Evolutionary conservation across 805 yeast species (phyloP).

Genomic region (Saccharomycopsis fibuligera): DNA sequence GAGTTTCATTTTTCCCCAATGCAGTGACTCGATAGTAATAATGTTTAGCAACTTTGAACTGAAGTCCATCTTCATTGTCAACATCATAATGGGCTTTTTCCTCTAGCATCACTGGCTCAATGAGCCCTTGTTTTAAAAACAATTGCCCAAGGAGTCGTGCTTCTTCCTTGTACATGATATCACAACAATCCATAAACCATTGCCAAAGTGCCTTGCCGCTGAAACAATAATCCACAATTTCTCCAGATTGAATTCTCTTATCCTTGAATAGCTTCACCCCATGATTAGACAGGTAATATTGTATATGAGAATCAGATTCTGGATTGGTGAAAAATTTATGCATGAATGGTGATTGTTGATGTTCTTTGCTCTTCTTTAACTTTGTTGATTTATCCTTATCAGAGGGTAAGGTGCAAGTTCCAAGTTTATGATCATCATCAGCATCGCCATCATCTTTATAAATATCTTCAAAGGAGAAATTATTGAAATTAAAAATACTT

Average conservation of each 20-base stretch:
- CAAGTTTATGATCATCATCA: neutral
- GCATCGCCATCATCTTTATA: slow-evolving; percentile 28
- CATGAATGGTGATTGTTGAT: slow-evolving; percentile 52
- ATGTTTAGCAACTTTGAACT: slow-evolving; percentile 32
- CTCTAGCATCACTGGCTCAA: slow-evolving; percentile 45
- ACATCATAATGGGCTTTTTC: too few species aligned
- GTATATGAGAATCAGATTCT: slow-evolving; percentile 73
- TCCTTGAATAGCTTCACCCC: slow-evolving; percentile 59
- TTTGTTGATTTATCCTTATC: neutral
- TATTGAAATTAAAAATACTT: slow-evolving; percentile 24
- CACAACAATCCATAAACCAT: slow-evolving; percentile 90
- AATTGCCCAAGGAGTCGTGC: slow-evolving; percentile 48
- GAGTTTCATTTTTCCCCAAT: slow-evolving; percentile 35
- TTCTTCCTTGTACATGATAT: slow-evolving; percentile 46
- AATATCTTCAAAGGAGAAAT: slow-evolving; percentile 13
- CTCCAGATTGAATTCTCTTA: slow-evolving; percentile 28
- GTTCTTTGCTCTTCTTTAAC: neutral
- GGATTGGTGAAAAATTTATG: slow-evolving; percentile 84
- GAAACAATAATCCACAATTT: slow-evolving; percentile 33
- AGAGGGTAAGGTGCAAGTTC: too few species aligned
- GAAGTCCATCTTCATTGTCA: slow-evolving; percentile 19
- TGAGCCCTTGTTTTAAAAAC: slow-evolving; percentile 41
- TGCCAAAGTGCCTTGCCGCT: slow-evolving; percentile 77
- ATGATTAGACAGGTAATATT: slow-evolving; percentile 60
- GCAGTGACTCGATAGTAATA: slow-evolving; percentile 38